phyloP scores from a whole-genome alignment of 2,329 filamentous ascomycete species.

The Cercospora citrullina region DNA sequence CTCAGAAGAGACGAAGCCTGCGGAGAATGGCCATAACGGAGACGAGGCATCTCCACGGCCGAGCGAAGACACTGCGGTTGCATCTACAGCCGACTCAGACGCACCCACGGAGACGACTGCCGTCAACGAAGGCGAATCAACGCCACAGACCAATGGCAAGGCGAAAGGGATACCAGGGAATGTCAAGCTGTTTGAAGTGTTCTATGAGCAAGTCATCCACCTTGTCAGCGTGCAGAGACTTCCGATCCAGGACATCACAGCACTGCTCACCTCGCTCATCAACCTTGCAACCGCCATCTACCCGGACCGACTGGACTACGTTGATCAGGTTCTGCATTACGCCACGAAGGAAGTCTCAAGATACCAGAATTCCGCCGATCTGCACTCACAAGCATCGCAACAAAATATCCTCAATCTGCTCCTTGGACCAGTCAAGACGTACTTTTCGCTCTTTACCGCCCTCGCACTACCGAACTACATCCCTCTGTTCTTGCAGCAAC shows the following conservation, averaged over 20 bases:
- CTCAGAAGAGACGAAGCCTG: constrained; percentile 37
- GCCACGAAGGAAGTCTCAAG: constrained; percentile 83
- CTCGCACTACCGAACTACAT: constrained; percentile 89
- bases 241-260: constrained; percentile 92
- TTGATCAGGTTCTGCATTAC: constrained; percentile 89
- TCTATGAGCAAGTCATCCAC: constrained; percentile 93
- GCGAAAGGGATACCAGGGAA: constrained; percentile 66
- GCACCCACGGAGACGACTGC: constrained; percentile 22
- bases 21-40: constrained; percentile 33
- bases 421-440: constrained; percentile 85
- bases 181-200: constrained; percentile 92
- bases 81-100: constrained; percentile 33
- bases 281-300: constrained; percentile 97
- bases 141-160: constrained; percentile 46
- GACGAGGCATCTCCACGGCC: constrained; percentile 26
- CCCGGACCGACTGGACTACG: constrained; percentile 86
- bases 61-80: constrained; percentile 26
- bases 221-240: constrained; percentile 88
- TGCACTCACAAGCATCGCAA: constrained; percentile 85
- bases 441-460: constrained; percentile 94
- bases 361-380: constrained; percentile 89
- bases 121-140: constrained; percentile 30
- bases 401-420: constrained; percentile 85
- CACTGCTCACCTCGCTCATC: constrained; percentile 85
- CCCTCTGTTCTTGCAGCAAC: constrained; percentile 84